Evolutionary conservation across 768 basidiomycete genomes (phyloP), one percentile per base, ranked within the genome.

Genomic region (Trichaptum fuscoviolaceum): DNA sequence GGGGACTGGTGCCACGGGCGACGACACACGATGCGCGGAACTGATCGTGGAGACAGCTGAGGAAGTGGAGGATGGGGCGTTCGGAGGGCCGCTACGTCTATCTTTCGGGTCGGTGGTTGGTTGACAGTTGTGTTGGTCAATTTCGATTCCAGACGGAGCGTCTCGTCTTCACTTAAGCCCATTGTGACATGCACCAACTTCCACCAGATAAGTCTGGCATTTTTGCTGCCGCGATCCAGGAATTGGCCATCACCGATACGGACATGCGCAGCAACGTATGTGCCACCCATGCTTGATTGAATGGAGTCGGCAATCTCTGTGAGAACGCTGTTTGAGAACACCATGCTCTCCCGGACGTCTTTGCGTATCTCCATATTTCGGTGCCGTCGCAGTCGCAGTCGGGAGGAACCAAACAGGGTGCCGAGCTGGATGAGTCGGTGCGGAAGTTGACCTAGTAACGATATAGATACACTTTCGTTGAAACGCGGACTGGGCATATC

Each of bases 391-490:
- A 92, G 79, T 25, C 83, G 81, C 1, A 93, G 77, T 9, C 93
- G 84, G 1, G 87, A 86, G 0, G 90, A 88, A 5, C 91, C 91
- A 75, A 93, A 93, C 1, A 93, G 81, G 0, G 88, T 87, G 9
- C 92, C 92, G 17, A 94, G 71, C 65, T 89, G 85, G 18, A 95
- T 71, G 27, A 93, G 82, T 9, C 81, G 84, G 66, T 85, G 77
- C 4, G 71, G 70, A 24, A 77, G 73, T 30, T 71, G 64, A 3
- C 77, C 77, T n/a, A 87, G 79, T 0, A 77, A 72, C 17, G 75
- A 76, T 61, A 85, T 81, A 66, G 79, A 76, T 35, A 87, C 72
- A 57, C 76, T 74, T 65, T 81, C 75, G 26, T 66, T 64, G 73
- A 82, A 88, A 69, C 36, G 69, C 67, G 0, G 66, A 57, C 20